A percentile compares a stretch with the other conserved stretches of the same genome.
phyloP scores from a whole-genome alignment of 192 early-diverging fungal genomes.

The Fimicolochytrium jonesii region DNA sequence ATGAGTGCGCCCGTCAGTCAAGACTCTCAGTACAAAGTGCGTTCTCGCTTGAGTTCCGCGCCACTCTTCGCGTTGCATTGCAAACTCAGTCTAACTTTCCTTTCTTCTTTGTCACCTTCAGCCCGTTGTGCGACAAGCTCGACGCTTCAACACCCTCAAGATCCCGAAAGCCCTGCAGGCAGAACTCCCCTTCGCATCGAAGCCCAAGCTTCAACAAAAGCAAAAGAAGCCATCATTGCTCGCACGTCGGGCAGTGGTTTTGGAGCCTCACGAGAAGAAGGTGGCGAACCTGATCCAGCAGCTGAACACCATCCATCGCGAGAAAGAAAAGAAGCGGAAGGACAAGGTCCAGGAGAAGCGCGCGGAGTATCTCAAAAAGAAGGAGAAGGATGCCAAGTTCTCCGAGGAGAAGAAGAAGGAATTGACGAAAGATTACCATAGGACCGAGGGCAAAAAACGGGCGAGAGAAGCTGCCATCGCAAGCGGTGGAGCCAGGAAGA shows the following conservation, averaged over 20 bases:
- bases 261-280: constrained; percentile 89
- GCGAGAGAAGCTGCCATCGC: constrained; percentile 25
- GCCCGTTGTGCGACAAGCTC: constrained; percentile 68
- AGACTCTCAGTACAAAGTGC: constrained; percentile 84
- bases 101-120: too few species aligned
- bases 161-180: constrained; percentile 78
- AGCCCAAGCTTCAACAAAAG: constrained; percentile 67
- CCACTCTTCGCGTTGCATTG: background rate
- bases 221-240: constrained; percentile 49
- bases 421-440: constrained; percentile 32
- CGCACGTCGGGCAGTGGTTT: constrained; percentile 73
- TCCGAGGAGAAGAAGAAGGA: constrained; percentile 33
- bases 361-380: constrained; percentile 40
- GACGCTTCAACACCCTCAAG: constrained; percentile 77
- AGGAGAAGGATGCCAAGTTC: constrained; percentile 31
- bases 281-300: constrained; percentile 78
- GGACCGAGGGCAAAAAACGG: constrained; percentile 37
- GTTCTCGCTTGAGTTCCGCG: too few species aligned
- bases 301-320: constrained; percentile 80
- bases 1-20: constrained; percentile 65
- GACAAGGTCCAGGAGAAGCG: constrained; percentile 50
- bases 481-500: constrained; percentile 20
- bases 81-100: background rate
- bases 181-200: constrained; percentile 82
- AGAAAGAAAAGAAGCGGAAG: constrained; percentile 77